Evolutionary conservation across 2,329 filamentous ascomycete species (phyloP).

Genomic region (Fusarium torreyae): DNA sequence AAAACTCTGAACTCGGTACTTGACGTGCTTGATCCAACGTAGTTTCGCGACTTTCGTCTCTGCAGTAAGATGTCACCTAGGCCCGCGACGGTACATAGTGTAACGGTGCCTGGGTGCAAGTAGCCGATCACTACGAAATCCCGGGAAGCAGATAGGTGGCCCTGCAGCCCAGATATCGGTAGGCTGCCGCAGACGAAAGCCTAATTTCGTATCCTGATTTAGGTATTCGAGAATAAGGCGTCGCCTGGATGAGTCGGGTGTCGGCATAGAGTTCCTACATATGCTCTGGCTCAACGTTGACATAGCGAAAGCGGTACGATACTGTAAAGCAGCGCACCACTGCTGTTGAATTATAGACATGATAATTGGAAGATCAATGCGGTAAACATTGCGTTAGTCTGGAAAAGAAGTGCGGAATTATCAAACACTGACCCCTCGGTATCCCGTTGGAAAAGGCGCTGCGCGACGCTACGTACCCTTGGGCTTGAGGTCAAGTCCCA

Average conservation of each 20-base stretch:
- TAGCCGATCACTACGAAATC: slow-evolving; percentile 25
- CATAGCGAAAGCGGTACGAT: neutral
- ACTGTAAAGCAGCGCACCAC: slow-evolving; percentile 8
- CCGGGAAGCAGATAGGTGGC: slow-evolving; percentile 18
- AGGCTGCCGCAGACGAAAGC: slow-evolving; percentile 32
- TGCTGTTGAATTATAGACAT: slow-evolving; percentile 6
- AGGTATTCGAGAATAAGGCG: slow-evolving; percentile 11
- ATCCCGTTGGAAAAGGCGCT: slow-evolving; percentile 3
- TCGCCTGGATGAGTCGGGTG: neutral
- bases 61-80: slow-evolving; percentile 7
- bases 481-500: slow-evolving; percentile 11
- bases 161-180: slow-evolving; percentile 30
- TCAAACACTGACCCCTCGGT: slow-evolving; percentile 18
- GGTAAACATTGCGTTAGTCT: slow-evolving; percentile 22
- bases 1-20: slow-evolving; percentile 4
- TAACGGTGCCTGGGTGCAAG: slow-evolving; percentile 33
- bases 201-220: slow-evolving; percentile 45
- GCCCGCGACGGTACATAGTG: slow-evolving; percentile 23
- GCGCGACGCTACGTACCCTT: slow-evolving; percentile 2
- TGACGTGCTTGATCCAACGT: slow-evolving; percentile 19
- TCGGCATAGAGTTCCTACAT: neutral
- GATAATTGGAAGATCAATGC: slow-evolving; percentile 25
- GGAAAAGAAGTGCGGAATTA: slow-evolving; percentile 28
- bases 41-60: neutral
- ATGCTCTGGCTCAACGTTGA: neutral